Evolutionary conservation across 495 filamentous ascomycete genomes (phyloP), one percentile per base, ranked within the genome.

Genomic region (Aspergillus conjunctus): DNA sequence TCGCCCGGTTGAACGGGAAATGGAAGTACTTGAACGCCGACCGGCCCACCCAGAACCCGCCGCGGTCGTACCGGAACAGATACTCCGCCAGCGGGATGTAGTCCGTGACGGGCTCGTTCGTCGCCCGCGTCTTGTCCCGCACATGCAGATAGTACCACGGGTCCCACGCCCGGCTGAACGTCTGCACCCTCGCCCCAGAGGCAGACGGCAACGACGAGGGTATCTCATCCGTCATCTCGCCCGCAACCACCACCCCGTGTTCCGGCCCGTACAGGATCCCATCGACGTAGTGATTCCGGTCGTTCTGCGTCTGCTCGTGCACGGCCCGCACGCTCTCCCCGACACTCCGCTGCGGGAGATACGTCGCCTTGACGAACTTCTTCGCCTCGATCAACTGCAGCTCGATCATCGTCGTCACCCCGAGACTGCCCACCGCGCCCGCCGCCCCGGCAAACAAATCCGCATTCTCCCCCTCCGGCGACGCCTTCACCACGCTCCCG

Each of bases 41-140:
- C 7, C 65, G 62, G 7, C 78, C 83, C 14, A 79, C 77, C 79
- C 84, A 87, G 66, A 87, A 88, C 8, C 77, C 83, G 18, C 85
- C 85, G 4, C 85, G 81, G 61, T 88, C 85, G 65, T 88, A 87
- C 3, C 85, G 81, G 67, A 88, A 87, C 34, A 85, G 77, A 58
- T 88, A 87, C 33, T 87, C 83, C 7, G 71, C 73, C 9, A 86
- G 67, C 12, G 85, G 85, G 41, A 86, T 80, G 26, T 71, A 68
- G 41, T 87, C 81, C 15, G 65, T 66, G 3, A 55, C 49, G 32
- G 53, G 65, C 32, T 51, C 55, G 9, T n/a, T 60, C 14, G n/a
- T 15, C 4, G 31, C 11, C 1, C 51, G 51, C 32, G 58, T 60
- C 58, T 54, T 60, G 14, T 55, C 33, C 45, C 73, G 61, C 15